Evolutionary conservation across 169 alveolate genomes (phyloP).

Genomic region (Perkinsus marinus): DNA sequence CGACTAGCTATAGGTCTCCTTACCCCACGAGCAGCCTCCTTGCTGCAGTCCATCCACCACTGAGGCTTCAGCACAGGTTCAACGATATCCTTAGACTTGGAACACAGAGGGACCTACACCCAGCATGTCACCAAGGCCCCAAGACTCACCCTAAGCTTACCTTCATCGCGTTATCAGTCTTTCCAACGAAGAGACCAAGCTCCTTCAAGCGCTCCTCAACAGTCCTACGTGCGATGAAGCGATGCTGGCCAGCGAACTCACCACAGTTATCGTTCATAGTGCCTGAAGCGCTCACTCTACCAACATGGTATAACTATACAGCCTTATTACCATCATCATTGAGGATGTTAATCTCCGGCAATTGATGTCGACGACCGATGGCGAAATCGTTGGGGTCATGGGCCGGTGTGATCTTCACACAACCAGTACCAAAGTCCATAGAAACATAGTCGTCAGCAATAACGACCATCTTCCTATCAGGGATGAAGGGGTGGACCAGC

Average conservation of each 20-base stretch:
- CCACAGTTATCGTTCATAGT: conserved; percentile 85
- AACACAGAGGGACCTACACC: conserved; percentile 81
- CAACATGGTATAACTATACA: too few relatives aligned
- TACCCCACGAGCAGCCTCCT: not conserved
- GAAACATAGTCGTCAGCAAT: conserved; percentile 93
- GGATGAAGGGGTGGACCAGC: conserved; percentile 90
- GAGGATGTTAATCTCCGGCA: conserved; percentile 74
- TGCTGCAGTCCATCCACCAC: conserved; percentile 92
- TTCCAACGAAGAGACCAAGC: conserved; percentile 62
- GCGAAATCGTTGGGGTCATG: conserved; percentile 98
- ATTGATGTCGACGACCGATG: conserved; percentile 84
- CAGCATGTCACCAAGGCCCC: not conserved
- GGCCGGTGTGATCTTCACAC: conserved; percentile 98
- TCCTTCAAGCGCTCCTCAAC: conserved; percentile 78
- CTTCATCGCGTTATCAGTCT: conserved; percentile 9
- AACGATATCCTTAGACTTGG: conserved; percentile 92
- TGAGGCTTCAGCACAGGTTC: conserved; percentile 96
- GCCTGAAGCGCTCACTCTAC: not conserved
- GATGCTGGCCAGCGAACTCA: conserved; percentile 79
- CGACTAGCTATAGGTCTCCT: conserved; percentile 77
- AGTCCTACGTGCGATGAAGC: conserved; percentile 85
- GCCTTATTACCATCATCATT: conserved; percentile 77
- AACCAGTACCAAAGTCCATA: conserved; percentile 95
- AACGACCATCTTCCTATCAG: conserved; percentile 75
- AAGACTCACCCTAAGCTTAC: not conserved